phyloP scores from a whole-genome alignment of 2,329 filamentous ascomycete species.

The Pseudonectria buxi region DNA sequence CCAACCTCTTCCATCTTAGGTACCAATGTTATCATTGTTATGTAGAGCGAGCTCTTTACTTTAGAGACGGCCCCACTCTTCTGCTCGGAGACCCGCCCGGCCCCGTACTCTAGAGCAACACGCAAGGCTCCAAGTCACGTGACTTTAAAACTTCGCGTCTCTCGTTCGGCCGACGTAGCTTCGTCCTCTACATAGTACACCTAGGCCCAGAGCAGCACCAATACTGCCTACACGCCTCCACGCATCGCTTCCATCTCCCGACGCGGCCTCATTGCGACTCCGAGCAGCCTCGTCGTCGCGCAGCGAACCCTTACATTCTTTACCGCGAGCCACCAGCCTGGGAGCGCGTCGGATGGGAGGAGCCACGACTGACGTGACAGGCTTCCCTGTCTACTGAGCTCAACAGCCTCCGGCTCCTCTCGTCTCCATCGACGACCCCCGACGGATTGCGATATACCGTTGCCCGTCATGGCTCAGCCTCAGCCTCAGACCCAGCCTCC shows the following conservation, averaged over 20 bases:
- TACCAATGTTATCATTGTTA: too few relatives aligned
- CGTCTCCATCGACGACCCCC: conserved; percentile 5
- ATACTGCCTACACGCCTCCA: conserved; percentile 18
- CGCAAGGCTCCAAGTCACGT: conserved; percentile 27
- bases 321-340: conserved; percentile 12
- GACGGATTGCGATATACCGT: conserved; percentile 3
- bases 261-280: conserved; percentile 8
- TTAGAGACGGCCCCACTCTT: too few relatives aligned
- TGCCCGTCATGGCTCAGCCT: conserved; percentile 50
- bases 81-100: too few relatives aligned
- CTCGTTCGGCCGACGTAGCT: conserved; percentile 25
- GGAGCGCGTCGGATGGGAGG: conserved; percentile 40
- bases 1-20: too few relatives aligned
- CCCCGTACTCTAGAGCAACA: too few relatives aligned
- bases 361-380: conserved; percentile 38
- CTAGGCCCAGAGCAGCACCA: conserved; percentile 17
- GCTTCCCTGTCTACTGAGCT: conserved; percentile 43
- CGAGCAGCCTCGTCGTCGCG: conserved; percentile 5
- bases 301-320: conserved; percentile 5
- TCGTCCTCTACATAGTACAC: conserved; percentile 23
- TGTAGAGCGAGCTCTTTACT: too few relatives aligned
- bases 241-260: conserved; percentile 16
- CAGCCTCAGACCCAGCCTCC: conserved; percentile 39
- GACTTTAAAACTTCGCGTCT: conserved; percentile 37
- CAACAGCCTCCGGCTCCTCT: conserved; percentile 7